Base-by-base conservation (phyloP, 495 filamentous ascomycete genomes). In the Xylaria longipes region DNA sequence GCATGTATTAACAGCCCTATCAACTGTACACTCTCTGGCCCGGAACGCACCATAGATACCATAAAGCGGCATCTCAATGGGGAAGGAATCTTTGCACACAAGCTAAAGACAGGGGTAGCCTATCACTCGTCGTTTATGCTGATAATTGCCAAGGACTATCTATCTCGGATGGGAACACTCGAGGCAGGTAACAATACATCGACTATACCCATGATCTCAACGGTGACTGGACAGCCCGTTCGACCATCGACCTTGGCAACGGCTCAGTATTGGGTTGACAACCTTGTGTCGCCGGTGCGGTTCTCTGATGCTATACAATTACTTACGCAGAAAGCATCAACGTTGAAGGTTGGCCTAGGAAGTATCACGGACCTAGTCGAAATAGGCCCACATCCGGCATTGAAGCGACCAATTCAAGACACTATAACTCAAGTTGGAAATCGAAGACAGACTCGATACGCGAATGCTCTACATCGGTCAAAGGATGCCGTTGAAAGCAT, bases 381-480 rank as follows among this genome's bases (percentile, higher is more conserved):
- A 64, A 77, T 90, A 50, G 89, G 90, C 0, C 87, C 90, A n/a
- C 89, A 91, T 72, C 71, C 81, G 9, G 84, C 88, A 0, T 75
- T 92, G 0, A 77, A 82, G 45, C 82, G 83, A 0, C 85, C 87
- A 0, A 72, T 87, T 31, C 77, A 80, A 27, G 81, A 88, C 43
- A 86, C 84, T 8, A 48, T 86, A 8, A 73, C 81, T 17, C 56
- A 69, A 27, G 39, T 46, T 3, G 52, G 46, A n/a, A 65, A 63
- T 29, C 72, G 39, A 11, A 69, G 67, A 50, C 67, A 68, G 33
- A 58, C 17, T 31, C 65, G 60, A n/a, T 80, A 80, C 74, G 25
- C 80, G 73, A 39, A 75, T 75, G 73, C 57, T 17, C 22, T 82
- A 62, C 41, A 73, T 7, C 78, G 82, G 2, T 72, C 72, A 4